Conservation (phyloP, 495 filamentous ascomycete genomes). For the Xylaria telfairii region DNA sequence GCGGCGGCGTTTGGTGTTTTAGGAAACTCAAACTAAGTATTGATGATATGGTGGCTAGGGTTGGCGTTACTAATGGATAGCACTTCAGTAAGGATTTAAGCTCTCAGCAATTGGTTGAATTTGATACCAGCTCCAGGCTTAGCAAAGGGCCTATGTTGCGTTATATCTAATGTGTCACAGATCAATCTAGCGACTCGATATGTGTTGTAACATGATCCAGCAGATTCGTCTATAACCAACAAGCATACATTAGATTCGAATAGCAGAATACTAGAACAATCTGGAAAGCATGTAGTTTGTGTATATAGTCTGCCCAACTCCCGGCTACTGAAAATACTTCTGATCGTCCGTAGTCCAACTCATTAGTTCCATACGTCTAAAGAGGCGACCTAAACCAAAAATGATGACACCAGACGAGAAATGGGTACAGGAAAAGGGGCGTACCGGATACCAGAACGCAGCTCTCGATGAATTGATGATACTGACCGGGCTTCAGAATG, state of each 20-base stretch:
- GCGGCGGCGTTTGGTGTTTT: background rate
- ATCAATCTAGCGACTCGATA: background rate
- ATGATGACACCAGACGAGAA: background rate
- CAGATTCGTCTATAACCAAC: background rate
- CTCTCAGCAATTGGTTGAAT: conserved; percentile 48
- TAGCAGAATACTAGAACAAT: background rate
- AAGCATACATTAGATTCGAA: background rate
- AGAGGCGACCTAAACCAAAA: background rate
- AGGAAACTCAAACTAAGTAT: background rate
- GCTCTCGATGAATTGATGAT: background rate
- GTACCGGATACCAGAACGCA: background rate
- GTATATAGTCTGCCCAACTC: background rate
- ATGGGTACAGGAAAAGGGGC: background rate
- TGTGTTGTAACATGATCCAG: background rate
- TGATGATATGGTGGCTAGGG: background rate
- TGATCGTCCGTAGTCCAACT: background rate
- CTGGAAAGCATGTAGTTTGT: background rate
- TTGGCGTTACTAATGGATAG: conserved; percentile 12
- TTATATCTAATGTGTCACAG: background rate
- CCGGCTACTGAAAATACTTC: background rate
- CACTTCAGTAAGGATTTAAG: background rate
- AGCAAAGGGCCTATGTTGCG: background rate
- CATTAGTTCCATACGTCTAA: background rate
- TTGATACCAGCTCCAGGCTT: background rate
- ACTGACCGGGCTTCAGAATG: background rate